Base-by-base conservation (phyloP, 2,329 filamentous ascomycete genomes). In the Fusarium neocosmosporiellum region DNA sequence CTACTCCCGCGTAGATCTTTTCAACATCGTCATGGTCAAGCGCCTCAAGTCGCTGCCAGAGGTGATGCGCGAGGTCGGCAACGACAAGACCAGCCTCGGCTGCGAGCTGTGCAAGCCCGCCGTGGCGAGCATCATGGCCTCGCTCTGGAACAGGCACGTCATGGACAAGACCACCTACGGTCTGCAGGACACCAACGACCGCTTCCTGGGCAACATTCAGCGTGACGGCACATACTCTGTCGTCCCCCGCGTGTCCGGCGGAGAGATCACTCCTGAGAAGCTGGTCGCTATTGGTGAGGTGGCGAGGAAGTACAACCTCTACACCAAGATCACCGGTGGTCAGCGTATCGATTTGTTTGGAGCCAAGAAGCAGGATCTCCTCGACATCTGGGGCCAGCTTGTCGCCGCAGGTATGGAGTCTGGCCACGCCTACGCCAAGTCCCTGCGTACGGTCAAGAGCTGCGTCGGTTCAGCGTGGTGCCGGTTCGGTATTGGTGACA, bases 301-400 rank as follows among this genome's bases (percentile, higher is more conserved):
- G 1, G 95, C 94, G 0, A 93, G 93, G 84, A 92, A 96, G 80
- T 97, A 94, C 78, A 88, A 88, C 37, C 85, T 98, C 8, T 98
- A 98, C 83, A 94, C 92, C 78, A 98, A 98, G 83, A 97, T 98
- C 79, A 98, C 95, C 0, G 95, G 95, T 63, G 95, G 93, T 1
- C 95, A 98, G 82, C 90, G 95, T 64, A 97, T 98, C 78, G 95
- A 98, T 81, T 90, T 98, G 91, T 98, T 98, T 78, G 95, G 95
- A 43, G 95, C 95, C 0, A 91, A 91, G 82, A 97, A 97, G 83
- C 93, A 96, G 73, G 94, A 98, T 80, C 86, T 98, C 20, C 86
- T 93, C 3, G 87, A 88, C 16, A 98, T 98, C 76, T 98, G 95
- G 95, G 88, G 89, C 48, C 89, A 91, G 74, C 87, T 98, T 4